Conservation (phyloP, 306 rosid genomes). For the Castanea crenata region DNA sequence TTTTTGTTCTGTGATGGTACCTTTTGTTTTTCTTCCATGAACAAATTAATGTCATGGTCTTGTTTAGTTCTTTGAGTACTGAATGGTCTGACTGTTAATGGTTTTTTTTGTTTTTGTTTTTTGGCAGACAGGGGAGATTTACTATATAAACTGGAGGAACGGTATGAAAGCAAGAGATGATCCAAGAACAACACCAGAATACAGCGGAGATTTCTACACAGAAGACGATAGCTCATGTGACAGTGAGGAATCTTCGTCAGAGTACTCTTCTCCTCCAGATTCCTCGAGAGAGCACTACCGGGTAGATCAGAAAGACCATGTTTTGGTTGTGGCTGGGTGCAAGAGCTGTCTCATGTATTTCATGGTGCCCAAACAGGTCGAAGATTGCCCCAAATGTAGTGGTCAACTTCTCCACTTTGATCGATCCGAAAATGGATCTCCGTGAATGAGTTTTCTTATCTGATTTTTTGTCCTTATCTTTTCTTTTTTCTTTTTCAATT, state of each 20-base stretch:
- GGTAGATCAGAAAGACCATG: constrained; percentile 39
- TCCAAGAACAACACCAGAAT: constrained; percentile 53
- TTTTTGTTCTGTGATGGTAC: not conserved
- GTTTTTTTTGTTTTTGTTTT: not conserved
- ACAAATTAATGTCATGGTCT: too few species aligned
- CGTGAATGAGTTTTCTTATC: constrained; percentile 25
- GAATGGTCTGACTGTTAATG: not conserved
- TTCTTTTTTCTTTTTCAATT: not conserved
- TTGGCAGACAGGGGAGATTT: constrained; percentile 85
- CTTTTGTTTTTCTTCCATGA: not conserved
- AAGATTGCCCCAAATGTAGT: constrained; percentile 84
- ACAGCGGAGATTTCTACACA: constrained; percentile 46
- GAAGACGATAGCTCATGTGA: constrained; percentile 73
- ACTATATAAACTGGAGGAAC: constrained; percentile 93
- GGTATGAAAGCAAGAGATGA: constrained; percentile 92
- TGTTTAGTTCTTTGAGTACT: not conserved
- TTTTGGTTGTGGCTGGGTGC: constrained; percentile 95
- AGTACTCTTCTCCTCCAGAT: constrained; percentile 35
- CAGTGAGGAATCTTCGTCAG: constrained; percentile 79
- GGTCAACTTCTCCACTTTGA: constrained; percentile 95
- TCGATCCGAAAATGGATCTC: constrained; percentile 68
- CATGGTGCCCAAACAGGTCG: constrained; percentile 88
- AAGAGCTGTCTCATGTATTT: constrained; percentile 90
- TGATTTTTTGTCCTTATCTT: not conserved
- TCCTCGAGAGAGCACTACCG: constrained; percentile 30